A percentile compares a stretch with the other conserved stretches of the same genome.
Conservation (phyloP, 345 rosid species). For the Citrus sinensis region DVS_A1.0 CM039168.1:1967501-1968000, state of each 20-base stretch:
- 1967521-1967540: constrained; percentile 50
- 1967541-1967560: constrained; percentile 36
- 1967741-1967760: no score
- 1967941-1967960: no score
- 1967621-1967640: constrained; percentile 24
- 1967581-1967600: constrained; percentile 19
- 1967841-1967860: background rate
- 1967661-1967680: constrained; percentile 33
- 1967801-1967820: background rate
- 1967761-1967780: no score
- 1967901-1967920: background rate
- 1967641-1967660: constrained; percentile 38
- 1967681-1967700: background rate
- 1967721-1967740: no score
- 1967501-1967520: constrained; percentile 58
- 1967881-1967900: background rate
- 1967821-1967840: background rate
- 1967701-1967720: no score
- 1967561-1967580: constrained; percentile 23
- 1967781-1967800: background rate
- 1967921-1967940: background rate
- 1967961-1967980: no score
- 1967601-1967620: constrained; percentile 26
- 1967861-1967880: background rate
- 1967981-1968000: no score